Conservation (phyloP, 352 stramenopile species). For the Phytophthora ramorum region DNA sequence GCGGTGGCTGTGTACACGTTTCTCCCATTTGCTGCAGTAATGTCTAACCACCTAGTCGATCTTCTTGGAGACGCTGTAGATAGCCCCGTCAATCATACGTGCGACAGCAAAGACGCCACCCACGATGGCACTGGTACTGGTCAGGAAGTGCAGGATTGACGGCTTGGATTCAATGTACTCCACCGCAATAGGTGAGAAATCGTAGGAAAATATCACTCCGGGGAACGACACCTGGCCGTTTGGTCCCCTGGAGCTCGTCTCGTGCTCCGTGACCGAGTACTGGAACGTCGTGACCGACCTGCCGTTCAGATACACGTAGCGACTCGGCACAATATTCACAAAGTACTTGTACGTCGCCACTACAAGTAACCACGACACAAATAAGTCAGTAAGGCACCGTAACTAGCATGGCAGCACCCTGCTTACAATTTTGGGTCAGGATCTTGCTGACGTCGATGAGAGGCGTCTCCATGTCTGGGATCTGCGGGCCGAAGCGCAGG, state of each 20-base stretch:
- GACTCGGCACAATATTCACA: slow-evolving; percentile 84
- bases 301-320: slow-evolving; percentile 85
- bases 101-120: slow-evolving; percentile 88
- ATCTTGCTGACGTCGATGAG: slow-evolving; percentile 88
- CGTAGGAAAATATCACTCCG: slow-evolving; percentile 89
- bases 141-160: slow-evolving; percentile 87
- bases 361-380: slow-evolving; percentile 21
- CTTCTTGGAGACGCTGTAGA: slow-evolving; percentile 92
- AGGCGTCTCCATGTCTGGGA: slow-evolving; percentile 88
- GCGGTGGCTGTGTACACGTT: slow-evolving; percentile 3
- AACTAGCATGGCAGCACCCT: background rate
- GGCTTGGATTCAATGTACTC: slow-evolving; percentile 89
- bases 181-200: slow-evolving; percentile 90
- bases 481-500: slow-evolving; percentile 77
- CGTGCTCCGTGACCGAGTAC: slow-evolving; percentile 90
- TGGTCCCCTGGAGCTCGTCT: slow-evolving; percentile 45
- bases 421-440: slow-evolving; percentile 77
- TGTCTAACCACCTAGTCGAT: slow-evolving; percentile 60
- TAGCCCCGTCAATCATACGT: slow-evolving; percentile 85
- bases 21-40: slow-evolving; percentile 3
- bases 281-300: slow-evolving; percentile 78
- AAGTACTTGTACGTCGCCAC: slow-evolving; percentile 92
- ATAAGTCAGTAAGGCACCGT: slow-evolving; percentile 1
- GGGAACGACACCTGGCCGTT: slow-evolving; percentile 78
- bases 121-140: slow-evolving; percentile 88